A percentile compares a stretch with the other conserved stretches of the same genome.
These are phyloP conservation scores for Cetraspora pellucida DNA, from an alignment of 192 early-diverging fungal genomes.

Conservation along the genomic window DNA sequence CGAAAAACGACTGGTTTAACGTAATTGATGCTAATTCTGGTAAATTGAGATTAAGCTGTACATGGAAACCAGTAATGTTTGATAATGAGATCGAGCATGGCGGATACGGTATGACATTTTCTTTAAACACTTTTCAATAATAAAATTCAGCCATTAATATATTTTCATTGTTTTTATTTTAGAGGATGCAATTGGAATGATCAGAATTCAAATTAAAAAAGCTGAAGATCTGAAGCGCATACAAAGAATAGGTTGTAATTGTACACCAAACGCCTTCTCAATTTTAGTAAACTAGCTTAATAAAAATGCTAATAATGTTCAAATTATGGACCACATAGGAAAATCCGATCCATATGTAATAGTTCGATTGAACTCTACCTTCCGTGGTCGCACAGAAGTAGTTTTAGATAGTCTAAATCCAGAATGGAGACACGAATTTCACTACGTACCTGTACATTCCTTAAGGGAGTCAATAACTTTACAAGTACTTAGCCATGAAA, in stretches of 20 bases:
- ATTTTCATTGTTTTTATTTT: not conserved
- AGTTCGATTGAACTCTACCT: constrained; percentile 55
- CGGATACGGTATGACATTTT: constrained; percentile 39
- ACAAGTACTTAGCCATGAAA: constrained; percentile 80
- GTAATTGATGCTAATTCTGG: constrained; percentile 29
- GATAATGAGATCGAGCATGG: constrained; percentile 39
- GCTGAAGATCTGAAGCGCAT: constrained; percentile 76
- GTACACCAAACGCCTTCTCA: not conserved
- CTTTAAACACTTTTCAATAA: not conserved
- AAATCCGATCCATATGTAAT: constrained; percentile 87
- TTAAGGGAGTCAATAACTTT: constrained; percentile 64
- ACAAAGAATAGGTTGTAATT: constrained; percentile 50
- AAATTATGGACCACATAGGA: constrained; percentile 32
- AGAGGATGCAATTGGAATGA: constrained; percentile 67
- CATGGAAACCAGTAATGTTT: constrained; percentile 78
- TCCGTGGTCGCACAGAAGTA: constrained; percentile 67
- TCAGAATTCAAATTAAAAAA: constrained; percentile 69
- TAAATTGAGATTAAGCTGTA: constrained; percentile 35
- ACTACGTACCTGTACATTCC: constrained; percentile 76
- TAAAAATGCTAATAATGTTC: not conserved
- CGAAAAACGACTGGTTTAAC: constrained; percentile 40
- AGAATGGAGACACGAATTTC: constrained; percentile 75
- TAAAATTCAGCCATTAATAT: not conserved
- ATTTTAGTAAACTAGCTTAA: not conserved
- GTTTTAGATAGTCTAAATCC: constrained; percentile 76